Conservation (phyloP, 176 grass and related monocot genomes). For the Cocos nucifera region DNA sequence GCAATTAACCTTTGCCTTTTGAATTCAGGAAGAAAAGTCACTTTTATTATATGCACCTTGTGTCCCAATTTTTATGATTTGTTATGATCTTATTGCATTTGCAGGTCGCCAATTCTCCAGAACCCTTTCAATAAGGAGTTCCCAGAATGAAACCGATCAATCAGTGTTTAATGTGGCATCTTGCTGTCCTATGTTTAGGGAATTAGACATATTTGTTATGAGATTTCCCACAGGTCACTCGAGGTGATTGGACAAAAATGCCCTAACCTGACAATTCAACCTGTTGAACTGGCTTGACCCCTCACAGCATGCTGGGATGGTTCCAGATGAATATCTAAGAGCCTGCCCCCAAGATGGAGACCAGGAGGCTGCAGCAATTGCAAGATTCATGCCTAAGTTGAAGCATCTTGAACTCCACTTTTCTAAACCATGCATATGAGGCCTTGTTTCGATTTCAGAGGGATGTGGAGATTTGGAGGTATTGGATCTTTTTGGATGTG, state of each 20-base stretch:
- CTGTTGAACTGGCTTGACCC: constrained; percentile 81
- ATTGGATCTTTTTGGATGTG: constrained; percentile 70
- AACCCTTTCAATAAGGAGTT: constrained; percentile 68
- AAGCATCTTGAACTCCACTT: constrained; percentile 78
- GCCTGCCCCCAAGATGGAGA: constrained; percentile 74
- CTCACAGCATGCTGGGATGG: constrained; percentile 58
- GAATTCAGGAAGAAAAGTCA: background rate
- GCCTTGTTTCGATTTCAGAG: constrained; percentile 47
- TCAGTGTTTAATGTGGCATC: constrained; percentile 49
- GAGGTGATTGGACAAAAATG: constrained; percentile 70
- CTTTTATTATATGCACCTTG: background rate
- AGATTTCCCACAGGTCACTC: constrained; percentile 63
- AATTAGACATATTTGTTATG: constrained; percentile 80
- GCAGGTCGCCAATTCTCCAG: constrained; percentile 45
- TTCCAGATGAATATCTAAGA: constrained; percentile 69
- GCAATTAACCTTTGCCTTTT: background rate
- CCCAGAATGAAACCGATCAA: constrained; percentile 42
- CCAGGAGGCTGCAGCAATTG: constrained; percentile 58
- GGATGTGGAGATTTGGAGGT: constrained; percentile 56
- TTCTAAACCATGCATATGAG: constrained; percentile 46
- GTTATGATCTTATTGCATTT: constrained; percentile 22
- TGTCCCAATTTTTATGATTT: constrained; percentile 3
- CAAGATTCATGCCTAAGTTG: constrained; percentile 71
- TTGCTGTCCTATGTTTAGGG: constrained; percentile 48
- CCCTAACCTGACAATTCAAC: constrained; percentile 48